Conservation (phyloP, 805 yeast genomes). For the Pichia gijzeniarum region DNA sequence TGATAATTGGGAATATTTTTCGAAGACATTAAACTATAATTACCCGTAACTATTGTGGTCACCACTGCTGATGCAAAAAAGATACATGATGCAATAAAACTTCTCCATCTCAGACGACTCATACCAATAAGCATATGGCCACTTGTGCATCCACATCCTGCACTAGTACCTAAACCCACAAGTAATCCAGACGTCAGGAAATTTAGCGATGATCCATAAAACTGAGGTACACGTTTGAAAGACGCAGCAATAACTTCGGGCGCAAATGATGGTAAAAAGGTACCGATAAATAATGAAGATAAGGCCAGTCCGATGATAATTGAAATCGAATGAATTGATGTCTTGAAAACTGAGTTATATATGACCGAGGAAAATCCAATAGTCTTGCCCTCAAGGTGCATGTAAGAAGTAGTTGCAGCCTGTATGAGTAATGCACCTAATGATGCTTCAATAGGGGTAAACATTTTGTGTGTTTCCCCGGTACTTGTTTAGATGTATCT, state of each 20-base stretch:
- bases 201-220: slow-evolving; percentile 2
- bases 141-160: slow-evolving; percentile 48
- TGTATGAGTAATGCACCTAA: slow-evolving; percentile 44
- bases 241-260: slow-evolving; percentile 17
- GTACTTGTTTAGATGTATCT: neutral
- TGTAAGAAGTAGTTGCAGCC: slow-evolving; percentile 37
- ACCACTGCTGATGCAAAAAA: slow-evolving; percentile 33
- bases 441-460: slow-evolving; percentile 36
- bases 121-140: slow-evolving; percentile 50
- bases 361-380: slow-evolving; percentile 44
- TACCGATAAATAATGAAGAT: slow-evolving; percentile 23
- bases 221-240: neutral
- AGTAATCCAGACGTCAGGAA: slow-evolving; percentile 32
- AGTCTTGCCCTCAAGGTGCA: slow-evolving; percentile 34
- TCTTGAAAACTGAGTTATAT: slow-evolving; percentile 26
- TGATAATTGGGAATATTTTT: slow-evolving; percentile 15
- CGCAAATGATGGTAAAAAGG: slow-evolving; percentile 25
- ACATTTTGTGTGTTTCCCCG: neutral
- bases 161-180: slow-evolving; percentile 42
- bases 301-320: slow-evolving; percentile 32
- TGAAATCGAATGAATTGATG: slow-evolving; percentile 25
- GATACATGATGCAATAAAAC: slow-evolving; percentile 37
- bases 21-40: neutral
- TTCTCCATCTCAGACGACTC: slow-evolving; percentile 39
- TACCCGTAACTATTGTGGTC: slow-evolving; percentile 11